Base-by-base conservation (phyloP, 2,329 filamentous ascomycete genomes). In the Thelonectria blattea region DNA sequence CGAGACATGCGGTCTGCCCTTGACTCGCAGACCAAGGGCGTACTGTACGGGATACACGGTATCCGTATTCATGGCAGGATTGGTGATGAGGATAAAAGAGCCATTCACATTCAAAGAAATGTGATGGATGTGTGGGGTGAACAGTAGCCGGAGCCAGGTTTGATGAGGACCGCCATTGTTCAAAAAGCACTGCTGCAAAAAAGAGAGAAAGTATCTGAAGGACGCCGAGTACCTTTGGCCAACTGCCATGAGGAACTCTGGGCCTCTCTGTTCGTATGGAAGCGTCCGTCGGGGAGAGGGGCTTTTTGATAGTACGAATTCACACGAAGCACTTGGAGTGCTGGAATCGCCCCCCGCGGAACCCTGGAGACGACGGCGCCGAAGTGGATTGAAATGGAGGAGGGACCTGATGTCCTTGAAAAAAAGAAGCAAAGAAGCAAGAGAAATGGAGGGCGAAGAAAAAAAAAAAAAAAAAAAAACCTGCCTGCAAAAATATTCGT, bases 331-430 rank as follows among this genome's bases (percentile, higher is more conserved):
- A 30, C 27, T n/a, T 30, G 27, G 55, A 52, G 52, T 52, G 48
- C 52, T 60, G 53, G 52, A 60, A 60, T 47, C 48, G 58, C 58
- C 58, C 50, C 22, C 50, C 58, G 52, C 47, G 47, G 34, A 53
- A 52, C 52, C 52, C 58, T 60, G 52, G 58, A 60, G 58, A 55
- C 58, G 48, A 48, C 34, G 34, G 34, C 46, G 47, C 41, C 52
- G 43, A 17, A 49, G 57, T 55, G 53, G 53, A 51, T 47, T 57
- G 58, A 57, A 17, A 53, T 48, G 37, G 43, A 54, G 37, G 43
- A 54, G 22, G 22, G 22, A 24, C 15, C 22, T 27, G 42, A 39
- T 17, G 22, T 39, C 37, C 17, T 50, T 41, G 39, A 47, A 50
- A 39, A 47, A 50, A 39, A 52, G 30, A 39, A 43, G 20, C 27